These are phyloP conservation scores for Pichia sp. DNA, from an alignment of 1,139 yeast species.

Conservation along the genomic window DNA sequence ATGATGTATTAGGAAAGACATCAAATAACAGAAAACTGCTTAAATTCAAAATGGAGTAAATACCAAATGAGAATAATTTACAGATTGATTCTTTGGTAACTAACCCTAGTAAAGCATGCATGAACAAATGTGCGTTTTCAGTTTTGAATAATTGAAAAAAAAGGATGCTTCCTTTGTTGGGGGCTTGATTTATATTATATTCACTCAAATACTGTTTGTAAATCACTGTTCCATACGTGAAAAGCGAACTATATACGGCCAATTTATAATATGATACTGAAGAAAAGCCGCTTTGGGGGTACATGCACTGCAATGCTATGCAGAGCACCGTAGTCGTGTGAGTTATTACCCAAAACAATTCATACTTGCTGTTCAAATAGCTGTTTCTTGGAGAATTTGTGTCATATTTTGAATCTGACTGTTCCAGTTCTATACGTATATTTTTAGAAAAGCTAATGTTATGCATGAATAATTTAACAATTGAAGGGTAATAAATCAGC, in stretches of 20 bases:
- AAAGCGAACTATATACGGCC: constrained; percentile 22
- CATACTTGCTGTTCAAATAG: constrained; percentile 2
- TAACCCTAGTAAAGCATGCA: constrained; percentile 30
- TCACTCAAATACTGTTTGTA: constrained; percentile 21
- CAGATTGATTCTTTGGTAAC: constrained; percentile 25
- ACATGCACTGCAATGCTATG: no score
- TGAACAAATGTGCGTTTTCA: constrained; percentile 39
- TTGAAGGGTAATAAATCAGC: no score
- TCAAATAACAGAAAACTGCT: constrained; percentile 31
- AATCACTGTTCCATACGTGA: constrained; percentile 28
- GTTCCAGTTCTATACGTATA: no score
- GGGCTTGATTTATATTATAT: constrained; percentile 23
- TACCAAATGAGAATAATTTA: constrained; percentile 37
- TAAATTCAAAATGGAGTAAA: constrained; percentile 39
- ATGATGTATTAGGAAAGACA: constrained; percentile 27
- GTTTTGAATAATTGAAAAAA: constrained; percentile 28
- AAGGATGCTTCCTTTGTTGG: constrained; percentile 9
- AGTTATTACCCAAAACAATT: constrained; percentile 5
- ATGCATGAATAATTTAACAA: no score
- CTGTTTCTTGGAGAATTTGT: neutral
- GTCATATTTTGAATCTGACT: no score
- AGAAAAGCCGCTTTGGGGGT: no score
- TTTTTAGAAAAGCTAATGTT: no score
- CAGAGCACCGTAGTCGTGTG: constrained; percentile 1
- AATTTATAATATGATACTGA: no score